Conservation (phyloP, 2,329 filamentous ascomycete genomes). For the Metarhizium anisopliae region DNA sequence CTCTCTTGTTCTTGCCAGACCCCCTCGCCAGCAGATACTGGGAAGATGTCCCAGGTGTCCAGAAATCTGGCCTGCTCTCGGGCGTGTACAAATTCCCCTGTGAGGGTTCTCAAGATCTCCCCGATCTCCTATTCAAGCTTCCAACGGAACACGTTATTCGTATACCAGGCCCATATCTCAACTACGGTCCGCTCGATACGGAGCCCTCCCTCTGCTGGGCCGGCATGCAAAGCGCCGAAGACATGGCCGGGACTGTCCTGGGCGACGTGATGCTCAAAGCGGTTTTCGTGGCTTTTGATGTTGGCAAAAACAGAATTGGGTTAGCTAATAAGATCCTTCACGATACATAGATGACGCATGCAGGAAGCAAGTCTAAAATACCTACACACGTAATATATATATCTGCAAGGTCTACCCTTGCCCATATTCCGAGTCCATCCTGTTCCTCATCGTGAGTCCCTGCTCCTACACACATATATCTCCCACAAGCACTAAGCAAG, state of each 20-base stretch:
- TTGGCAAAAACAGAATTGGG: constrained; percentile 29
- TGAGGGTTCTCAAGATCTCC: constrained; percentile 40
- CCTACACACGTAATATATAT: too few species aligned
- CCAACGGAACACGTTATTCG: constrained; percentile 39
- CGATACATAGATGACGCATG: constrained; percentile 7
- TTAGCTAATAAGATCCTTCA: constrained; percentile 35
- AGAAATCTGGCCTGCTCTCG: constrained; percentile 38
- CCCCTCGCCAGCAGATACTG: constrained; percentile 53
- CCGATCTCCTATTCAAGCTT: constrained; percentile 46
- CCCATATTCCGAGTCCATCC: too few species aligned
- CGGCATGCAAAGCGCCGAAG: constrained; percentile 55
- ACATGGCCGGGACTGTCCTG: constrained; percentile 52
- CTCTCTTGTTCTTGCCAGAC: constrained; percentile 52
- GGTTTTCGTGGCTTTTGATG: constrained; percentile 64
- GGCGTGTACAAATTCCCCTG: constrained; percentile 52
- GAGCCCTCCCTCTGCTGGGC: constrained; percentile 57
- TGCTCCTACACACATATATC: too few species aligned
- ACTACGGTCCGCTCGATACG: constrained; percentile 41
- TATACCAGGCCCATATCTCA: constrained; percentile 46
- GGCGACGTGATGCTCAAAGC: constrained; percentile 75
- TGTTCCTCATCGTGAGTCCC: too few species aligned
- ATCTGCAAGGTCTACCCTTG: too few species aligned
- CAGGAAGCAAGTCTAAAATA: not conserved
- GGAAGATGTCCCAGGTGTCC: constrained; percentile 37
- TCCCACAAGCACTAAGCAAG: too few species aligned